Evolutionary conservation across 2,329 filamentous ascomycete species (phyloP), one percentile per base, ranked within the genome.

Genomic region (Talaromyces sp.): DNA sequence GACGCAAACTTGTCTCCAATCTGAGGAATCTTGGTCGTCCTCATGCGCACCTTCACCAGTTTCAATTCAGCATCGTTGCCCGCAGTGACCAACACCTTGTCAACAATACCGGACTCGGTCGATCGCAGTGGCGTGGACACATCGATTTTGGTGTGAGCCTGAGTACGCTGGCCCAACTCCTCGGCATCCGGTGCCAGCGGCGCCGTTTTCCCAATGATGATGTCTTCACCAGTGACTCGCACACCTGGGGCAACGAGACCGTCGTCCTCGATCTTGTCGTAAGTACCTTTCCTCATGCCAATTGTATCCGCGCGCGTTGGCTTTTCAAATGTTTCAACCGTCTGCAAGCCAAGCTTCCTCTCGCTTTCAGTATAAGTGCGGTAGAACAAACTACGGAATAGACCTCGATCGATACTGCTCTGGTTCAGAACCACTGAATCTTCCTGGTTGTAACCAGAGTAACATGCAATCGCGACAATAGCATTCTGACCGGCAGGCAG

Each of bases 391-490:
- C 92, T 97, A 71, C 96, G 87, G 88, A 99, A 99, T 4, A 99
- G 83, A 65, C 95, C 95, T 72, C 95, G 90, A 76, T 99, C 95
- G 71, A 99, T 98, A 77, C 92, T 96, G 80, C 92, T 97, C 80
- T 99, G 95, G 77, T 99, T 99, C 95, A 99, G 98, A 71, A 99
- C 96, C 68, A 99, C 93, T 67, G 95, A 99, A 87, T 99, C 95
- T 92, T 99, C 95, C 76, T 99, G 96, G 78, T 99, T 99, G 82
- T 99, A 99, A 63, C 95, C 95, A 59, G 93, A 96, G 79, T 99
- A 99, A 75, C 91, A 96, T 63, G 92, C 88, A 78, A 99, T 99
- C 47, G 95, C 96, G 13, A 99, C 95, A 69, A 99, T 99, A 22
- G 95, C 95, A 71, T 99, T 99, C 75, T 99, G 95, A 2, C 95